Conservation (phyloP, 1,284 basidiomycete species). For the Ustanciosporium gigantosporum region DNA sequence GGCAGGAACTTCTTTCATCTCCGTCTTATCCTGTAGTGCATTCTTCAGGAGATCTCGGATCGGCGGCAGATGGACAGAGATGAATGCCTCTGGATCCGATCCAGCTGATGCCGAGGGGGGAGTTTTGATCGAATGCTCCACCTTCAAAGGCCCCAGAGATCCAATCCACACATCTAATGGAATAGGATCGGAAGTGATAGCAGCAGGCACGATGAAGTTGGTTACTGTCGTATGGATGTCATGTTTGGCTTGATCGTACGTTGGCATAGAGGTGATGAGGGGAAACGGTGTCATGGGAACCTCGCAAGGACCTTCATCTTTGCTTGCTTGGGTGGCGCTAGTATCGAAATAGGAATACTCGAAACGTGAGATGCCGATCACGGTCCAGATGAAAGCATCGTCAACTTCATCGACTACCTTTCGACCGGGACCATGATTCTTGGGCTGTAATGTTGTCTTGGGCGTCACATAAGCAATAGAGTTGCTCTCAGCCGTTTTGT, state of each 20-base stretch:
- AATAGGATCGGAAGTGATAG: slow-evolving; percentile 64
- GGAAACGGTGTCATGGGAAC: slow-evolving; percentile 77
- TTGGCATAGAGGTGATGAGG: slow-evolving; percentile 77
- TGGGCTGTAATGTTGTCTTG: slow-evolving; percentile 73
- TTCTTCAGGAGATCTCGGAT: slow-evolving; percentile 29
- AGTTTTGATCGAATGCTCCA: slow-evolving; percentile 10
- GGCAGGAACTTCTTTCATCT: not conserved
- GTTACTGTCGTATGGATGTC: slow-evolving; percentile 75
- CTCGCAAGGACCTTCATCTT: slow-evolving; percentile 68
- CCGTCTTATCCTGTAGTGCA: not conserved
- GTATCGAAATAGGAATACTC: slow-evolving; percentile 93
- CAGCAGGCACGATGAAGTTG: slow-evolving; percentile 33
- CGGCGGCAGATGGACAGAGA: slow-evolving; percentile 39
- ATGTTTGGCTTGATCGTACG: slow-evolving; percentile 73
- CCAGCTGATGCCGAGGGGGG: slow-evolving; percentile 3
- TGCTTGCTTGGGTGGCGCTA: slow-evolving; percentile 73
- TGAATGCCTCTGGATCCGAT: slow-evolving; percentile 25
- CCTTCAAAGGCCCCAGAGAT: slow-evolving; percentile 73
- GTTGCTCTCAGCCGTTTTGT: slow-evolving; percentile 73
- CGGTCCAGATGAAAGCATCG: slow-evolving; percentile 92
- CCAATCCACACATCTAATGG: slow-evolving; percentile 86
- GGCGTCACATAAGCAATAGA: slow-evolving; percentile 76
- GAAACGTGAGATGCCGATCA: slow-evolving; percentile 90
- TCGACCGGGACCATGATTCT: slow-evolving; percentile 69
- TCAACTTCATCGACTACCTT: slow-evolving; percentile 80